A percentile compares a stretch with the other conserved stretches of the same genome.
These are phyloP conservation scores for Cyclotella baltica DNA, from an alignment of 108 stramenopile genomes.

Conservation along the genomic window DNA sequence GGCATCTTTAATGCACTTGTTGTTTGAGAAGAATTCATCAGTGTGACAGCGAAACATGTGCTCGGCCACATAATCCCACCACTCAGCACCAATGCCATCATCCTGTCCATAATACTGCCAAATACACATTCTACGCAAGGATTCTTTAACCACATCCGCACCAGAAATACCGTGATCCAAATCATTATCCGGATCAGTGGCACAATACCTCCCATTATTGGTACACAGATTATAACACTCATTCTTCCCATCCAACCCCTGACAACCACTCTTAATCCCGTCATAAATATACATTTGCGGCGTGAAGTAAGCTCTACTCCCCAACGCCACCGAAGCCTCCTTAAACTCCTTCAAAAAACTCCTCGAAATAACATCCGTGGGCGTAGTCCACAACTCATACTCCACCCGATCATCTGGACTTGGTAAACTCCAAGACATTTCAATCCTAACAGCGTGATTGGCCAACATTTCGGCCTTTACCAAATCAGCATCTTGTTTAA, in stretches of 20 bases:
- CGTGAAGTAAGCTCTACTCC: constrained; percentile 82
- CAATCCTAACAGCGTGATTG: constrained; percentile 71
- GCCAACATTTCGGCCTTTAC: constrained; percentile 64
- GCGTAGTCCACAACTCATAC: constrained; percentile 90
- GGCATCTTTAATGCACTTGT: constrained; percentile 84
- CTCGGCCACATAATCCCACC: constrained; percentile 92
- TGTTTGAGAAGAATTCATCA: constrained; percentile 66
- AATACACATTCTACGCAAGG: constrained; percentile 86
- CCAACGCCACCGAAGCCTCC: constrained; percentile 70
- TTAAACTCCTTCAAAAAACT: constrained; percentile 85
- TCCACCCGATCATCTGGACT: constrained; percentile 87
- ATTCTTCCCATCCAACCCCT: constrained; percentile 53
- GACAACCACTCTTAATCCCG: constrained; percentile 74
- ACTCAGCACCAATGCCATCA: constrained; percentile 75
- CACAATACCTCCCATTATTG: constrained; percentile 93
- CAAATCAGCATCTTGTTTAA: constrained; percentile 78
- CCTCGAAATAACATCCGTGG: constrained; percentile 64
- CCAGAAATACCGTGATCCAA: constrained; percentile 76
- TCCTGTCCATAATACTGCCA: constrained; percentile 71
- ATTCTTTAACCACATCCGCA: constrained; percentile 88
- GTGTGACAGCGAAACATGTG: constrained; percentile 71
- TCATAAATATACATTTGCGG: constrained; percentile 92
- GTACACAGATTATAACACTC: constrained; percentile 88
- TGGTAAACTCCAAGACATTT: constrained; percentile 90
- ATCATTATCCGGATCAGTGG: constrained; percentile 87